phyloP scores from a whole-genome alignment of 179 eudicot genomes.

The Drosera spatulata region DNA sequence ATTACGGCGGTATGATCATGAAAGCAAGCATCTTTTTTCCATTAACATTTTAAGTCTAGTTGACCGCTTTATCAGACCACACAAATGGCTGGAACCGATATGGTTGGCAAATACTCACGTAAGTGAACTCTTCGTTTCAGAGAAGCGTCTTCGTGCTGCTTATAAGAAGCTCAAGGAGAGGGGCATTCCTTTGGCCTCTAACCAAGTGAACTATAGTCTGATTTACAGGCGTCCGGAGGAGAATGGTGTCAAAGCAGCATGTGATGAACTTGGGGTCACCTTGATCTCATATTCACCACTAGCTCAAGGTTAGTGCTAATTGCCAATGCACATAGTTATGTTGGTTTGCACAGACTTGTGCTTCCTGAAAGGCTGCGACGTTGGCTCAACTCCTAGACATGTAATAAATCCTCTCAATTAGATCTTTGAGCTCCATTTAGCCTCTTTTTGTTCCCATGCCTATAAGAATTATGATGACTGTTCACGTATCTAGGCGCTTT shows the following conservation, averaged over 20 bases:
- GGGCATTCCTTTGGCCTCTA: conserved; percentile 90
- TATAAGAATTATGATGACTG: background rate
- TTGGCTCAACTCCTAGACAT: no score
- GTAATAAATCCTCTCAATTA: no score
- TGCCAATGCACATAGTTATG: no score
- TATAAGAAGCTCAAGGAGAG: conserved; percentile 59
- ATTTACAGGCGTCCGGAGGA: conserved; percentile 82
- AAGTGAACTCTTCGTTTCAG: conserved; percentile 20
- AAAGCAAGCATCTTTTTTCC: background rate
- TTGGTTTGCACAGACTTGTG: no score
- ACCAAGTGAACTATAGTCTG: conserved; percentile 97
- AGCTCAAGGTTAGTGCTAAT: conserved; percentile 49
- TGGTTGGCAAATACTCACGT: background rate
- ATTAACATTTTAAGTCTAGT: no score
- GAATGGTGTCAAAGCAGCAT: conserved; percentile 89
- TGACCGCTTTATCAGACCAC: no score
- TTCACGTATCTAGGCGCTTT: conserved; percentile 45
- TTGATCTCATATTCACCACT: conserved; percentile 91
- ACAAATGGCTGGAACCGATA: background rate
- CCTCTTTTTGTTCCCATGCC: no score
- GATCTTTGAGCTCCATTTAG: no score
- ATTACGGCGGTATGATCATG: conserved; percentile 55
- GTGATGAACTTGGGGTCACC: conserved; percentile 92
- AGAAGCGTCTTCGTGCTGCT: conserved; percentile 76
- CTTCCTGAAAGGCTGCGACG: no score